Conservation (phyloP, 306 rosid genomes). For the Erythrophleum fordii region DNA sequence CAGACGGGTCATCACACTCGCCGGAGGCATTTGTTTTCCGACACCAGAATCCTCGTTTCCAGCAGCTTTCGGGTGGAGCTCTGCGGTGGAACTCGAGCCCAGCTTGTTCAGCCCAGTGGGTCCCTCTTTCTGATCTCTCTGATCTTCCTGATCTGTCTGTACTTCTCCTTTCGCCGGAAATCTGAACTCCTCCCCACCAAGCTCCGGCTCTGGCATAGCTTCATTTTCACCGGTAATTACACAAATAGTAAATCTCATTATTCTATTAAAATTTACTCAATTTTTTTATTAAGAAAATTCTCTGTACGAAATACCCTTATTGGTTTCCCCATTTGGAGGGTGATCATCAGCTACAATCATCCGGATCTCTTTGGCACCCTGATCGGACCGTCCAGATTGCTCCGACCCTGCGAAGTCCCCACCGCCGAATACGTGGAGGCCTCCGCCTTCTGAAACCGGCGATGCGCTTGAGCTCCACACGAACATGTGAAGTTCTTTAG, state of each 20-base stretch:
- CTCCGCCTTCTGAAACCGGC: conserved; percentile 77
- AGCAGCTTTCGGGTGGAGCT: conserved; percentile 65
- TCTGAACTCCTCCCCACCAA: conserved; percentile 65
- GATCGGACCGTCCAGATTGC: conserved; percentile 90
- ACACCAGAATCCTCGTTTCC: conserved; percentile 38
- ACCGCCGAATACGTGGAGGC: conserved; percentile 80
- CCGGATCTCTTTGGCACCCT: conserved; percentile 91
- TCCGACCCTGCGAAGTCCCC: conserved; percentile 66
- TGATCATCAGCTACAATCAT: conserved; percentile 88
- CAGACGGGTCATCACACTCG: conserved; percentile 95
- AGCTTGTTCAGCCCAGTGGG: conserved; percentile 66
- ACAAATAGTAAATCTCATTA: conserved; percentile 21
- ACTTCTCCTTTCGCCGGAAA: conserved; percentile 52
- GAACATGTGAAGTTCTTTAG: conserved; percentile 93
- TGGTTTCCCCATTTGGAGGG: conserved; percentile 71
- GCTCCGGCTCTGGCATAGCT: conserved; percentile 51
- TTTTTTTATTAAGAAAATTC: background rate
- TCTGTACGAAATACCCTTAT: conserved; percentile 53
- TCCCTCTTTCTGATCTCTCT: conserved; percentile 53
- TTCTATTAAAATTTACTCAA: background rate
- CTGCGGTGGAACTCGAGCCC: conserved; percentile 79
- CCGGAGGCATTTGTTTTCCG: conserved; percentile 93
- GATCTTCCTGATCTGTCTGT: conserved; percentile 46
- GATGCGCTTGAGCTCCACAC: conserved; percentile 92
- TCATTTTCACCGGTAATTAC: conserved; percentile 5